Base-by-base conservation (phyloP, 2,329 filamentous ascomycete genomes). In the Didymosphaeria variabile region DNA sequence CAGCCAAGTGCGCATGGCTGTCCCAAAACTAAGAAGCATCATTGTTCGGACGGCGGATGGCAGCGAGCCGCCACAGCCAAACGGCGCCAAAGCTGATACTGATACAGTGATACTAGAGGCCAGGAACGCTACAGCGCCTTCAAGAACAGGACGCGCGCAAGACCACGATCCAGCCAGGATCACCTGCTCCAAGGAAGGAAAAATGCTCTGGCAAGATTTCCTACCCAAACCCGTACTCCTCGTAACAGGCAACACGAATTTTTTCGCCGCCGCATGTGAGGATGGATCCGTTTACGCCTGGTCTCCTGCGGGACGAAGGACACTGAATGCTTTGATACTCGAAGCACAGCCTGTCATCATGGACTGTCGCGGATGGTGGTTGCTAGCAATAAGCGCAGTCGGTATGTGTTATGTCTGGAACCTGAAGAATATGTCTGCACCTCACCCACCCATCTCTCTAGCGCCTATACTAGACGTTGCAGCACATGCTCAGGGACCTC, bases 381-480 rank as follows among this genome's bases (percentile, higher is more conserved):
- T 99, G 5, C 84, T 99, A 54, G 94, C 91, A 73, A 91, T 99
- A 65, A 94, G 93, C 4, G 91, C 94, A 1, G 90, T 92, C 4
- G 95, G 95, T 5, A 87, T 94, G 79, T 95, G 90, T 69, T 90
- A 98, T 77, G 92, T 99, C 45, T 99, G 94, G 94, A 94, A 98
- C 75, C 84, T 97, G 61, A 90, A 90, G 67, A 91, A 88, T 0
- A 89, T 96, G 73, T 88, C 89, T 3, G 90, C 94, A 0, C 92
- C 93, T 19, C 94, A 97, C 74, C 93, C 94, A 2, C 94, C 95
- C 0, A 87, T 97, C 15, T 97, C 93, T 13, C 84, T 99, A 0
- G 94, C 89, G 0, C 94, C 95, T 0, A 89, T 97, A 8, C 85
- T 99, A 8, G 95, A 99, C 65, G 88, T 94, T 59, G 94, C 95